Conservation (phyloP, 768 basidiomycete genomes). For the Termitomyces heimii region DNA sequence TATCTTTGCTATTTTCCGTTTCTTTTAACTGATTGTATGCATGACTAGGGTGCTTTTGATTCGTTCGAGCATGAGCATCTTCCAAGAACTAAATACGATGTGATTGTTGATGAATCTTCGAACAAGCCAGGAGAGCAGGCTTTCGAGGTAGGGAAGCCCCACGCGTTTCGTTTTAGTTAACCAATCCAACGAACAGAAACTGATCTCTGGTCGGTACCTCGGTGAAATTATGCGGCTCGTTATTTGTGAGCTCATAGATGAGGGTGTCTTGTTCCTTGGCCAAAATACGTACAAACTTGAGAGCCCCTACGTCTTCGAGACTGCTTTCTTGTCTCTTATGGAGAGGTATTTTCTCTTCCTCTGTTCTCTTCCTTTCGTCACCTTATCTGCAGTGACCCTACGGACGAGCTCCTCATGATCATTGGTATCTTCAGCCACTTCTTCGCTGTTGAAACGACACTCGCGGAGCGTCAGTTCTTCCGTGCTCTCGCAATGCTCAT, state of each 20-base stretch:
- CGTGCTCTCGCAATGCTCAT: slow-evolving; percentile 86
- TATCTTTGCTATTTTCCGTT: background rate
- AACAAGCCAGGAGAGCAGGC: slow-evolving; percentile 97
- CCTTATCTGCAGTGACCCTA: slow-evolving; percentile 63
- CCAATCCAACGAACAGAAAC: slow-evolving; percentile 50
- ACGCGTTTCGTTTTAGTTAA: background rate
- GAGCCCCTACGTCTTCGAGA: slow-evolving; percentile 88
- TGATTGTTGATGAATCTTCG: slow-evolving; percentile 85
- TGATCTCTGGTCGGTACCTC: slow-evolving; percentile 92
- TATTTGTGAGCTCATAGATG: slow-evolving; percentile 92
- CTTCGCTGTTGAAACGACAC: slow-evolving; percentile 92
- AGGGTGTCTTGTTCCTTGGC: slow-evolving; percentile 95
- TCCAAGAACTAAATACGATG: slow-evolving; percentile 92
- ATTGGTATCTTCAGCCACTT: slow-evolving; percentile 98
- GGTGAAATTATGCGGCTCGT: slow-evolving; percentile 96
- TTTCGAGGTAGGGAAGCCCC: slow-evolving; percentile 59
- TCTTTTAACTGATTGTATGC: background rate
- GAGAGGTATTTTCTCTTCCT: slow-evolving; percentile 55
- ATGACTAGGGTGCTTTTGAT: slow-evolving; percentile 86
- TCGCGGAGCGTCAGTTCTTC: slow-evolving; percentile 97
- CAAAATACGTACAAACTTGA: slow-evolving; percentile 99
- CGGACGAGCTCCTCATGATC: slow-evolving; percentile 94
- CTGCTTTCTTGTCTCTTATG: slow-evolving; percentile 95
- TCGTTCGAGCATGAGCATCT: slow-evolving; percentile 93
- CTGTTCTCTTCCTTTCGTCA: background rate